Conservation (phyloP, 2,329 filamentous ascomycete species). For the Neonectria sp. region DNA sequence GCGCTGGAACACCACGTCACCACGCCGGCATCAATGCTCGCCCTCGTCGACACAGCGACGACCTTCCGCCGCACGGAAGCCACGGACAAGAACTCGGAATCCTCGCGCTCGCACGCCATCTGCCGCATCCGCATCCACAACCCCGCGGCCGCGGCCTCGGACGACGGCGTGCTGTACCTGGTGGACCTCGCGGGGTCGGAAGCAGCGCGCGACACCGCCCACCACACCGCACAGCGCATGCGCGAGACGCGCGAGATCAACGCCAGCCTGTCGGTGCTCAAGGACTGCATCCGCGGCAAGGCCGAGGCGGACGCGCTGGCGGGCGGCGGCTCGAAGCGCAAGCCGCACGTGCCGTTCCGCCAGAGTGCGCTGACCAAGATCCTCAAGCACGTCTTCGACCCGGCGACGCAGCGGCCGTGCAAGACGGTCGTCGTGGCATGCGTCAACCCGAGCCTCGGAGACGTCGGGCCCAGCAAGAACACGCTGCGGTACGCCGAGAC, state of each 20-base stretch:
- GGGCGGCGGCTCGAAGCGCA: conserved; percentile 44
- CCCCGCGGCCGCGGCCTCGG: conserved; percentile 40
- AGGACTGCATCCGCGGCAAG: conserved; percentile 66
- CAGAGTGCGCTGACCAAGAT: conserved; percentile 64
- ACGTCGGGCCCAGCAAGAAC: conserved; percentile 62
- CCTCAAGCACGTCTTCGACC: conserved; percentile 66
- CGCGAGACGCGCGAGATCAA: conserved; percentile 65
- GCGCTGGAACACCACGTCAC: conserved; percentile 56
- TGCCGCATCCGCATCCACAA: conserved; percentile 62
- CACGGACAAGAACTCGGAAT: conserved; percentile 62
- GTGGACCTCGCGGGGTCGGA: conserved; percentile 66
- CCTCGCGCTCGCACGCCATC: conserved; percentile 64
- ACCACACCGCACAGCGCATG: conserved; percentile 60
- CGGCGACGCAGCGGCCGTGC: conserved; percentile 54
- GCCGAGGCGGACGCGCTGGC: conserved; percentile 52
- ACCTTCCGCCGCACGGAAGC: conserved; percentile 59
- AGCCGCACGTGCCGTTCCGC: conserved; percentile 61
- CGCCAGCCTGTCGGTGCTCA: conserved; percentile 63
- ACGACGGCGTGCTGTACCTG: conserved; percentile 62
- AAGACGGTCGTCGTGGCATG: conserved; percentile 64
- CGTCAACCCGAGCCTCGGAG: conserved; percentile 62
- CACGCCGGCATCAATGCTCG: conserved; percentile 48
- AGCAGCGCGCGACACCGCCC: conserved; percentile 58
- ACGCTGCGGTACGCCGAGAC: conserved; percentile 65
- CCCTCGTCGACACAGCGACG: conserved; percentile 55